Conservation (phyloP, 2,329 filamentous ascomycete genomes). For the Aureobasidium musti region DNA sequence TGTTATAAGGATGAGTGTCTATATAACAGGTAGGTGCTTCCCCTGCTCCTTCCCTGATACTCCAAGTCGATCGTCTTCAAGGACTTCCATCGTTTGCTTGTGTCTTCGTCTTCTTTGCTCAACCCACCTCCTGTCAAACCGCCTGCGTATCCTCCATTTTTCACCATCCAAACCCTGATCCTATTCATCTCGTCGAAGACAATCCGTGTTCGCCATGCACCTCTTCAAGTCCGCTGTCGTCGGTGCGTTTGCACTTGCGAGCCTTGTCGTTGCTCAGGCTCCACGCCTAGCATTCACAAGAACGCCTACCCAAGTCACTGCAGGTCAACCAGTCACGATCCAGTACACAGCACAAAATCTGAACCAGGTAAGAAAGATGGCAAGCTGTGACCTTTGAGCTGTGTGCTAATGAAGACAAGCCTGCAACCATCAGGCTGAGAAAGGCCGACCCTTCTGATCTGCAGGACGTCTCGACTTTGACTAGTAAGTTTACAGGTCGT, state of each 20-base stretch:
- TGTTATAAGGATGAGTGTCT: background rate
- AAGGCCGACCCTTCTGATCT: slow-evolving; percentile 56
- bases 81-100: background rate
- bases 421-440: slow-evolving; percentile 59
- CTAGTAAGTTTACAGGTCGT: slow-evolving; percentile 44
- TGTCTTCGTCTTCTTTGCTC: background rate
- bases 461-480: slow-evolving; percentile 52
- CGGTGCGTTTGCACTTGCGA: slow-evolving; percentile 46
- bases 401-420: slow-evolving; percentile 39
- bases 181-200: slow-evolving; percentile 11
- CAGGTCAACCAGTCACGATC: slow-evolving; percentile 51
- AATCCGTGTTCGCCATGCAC: slow-evolving; percentile 25
- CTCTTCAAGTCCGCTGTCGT: slow-evolving; percentile 54
- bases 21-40: slow-evolving; percentile 13
- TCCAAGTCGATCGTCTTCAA: background rate
- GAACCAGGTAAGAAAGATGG: slow-evolving; percentile 26
- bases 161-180: background rate
- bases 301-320: slow-evolving; percentile 51
- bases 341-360: slow-evolving; percentile 37
- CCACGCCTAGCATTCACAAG: slow-evolving; percentile 55
- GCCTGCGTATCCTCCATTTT: slow-evolving; percentile 3
- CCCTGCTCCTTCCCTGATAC: background rate
- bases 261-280: slow-evolving; percentile 51
- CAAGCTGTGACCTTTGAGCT: background rate
- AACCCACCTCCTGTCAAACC: background rate